Evolutionary conservation across 2,329 filamentous ascomycete species (phyloP).

Genomic region (Trichophyton equinum): DNA sequence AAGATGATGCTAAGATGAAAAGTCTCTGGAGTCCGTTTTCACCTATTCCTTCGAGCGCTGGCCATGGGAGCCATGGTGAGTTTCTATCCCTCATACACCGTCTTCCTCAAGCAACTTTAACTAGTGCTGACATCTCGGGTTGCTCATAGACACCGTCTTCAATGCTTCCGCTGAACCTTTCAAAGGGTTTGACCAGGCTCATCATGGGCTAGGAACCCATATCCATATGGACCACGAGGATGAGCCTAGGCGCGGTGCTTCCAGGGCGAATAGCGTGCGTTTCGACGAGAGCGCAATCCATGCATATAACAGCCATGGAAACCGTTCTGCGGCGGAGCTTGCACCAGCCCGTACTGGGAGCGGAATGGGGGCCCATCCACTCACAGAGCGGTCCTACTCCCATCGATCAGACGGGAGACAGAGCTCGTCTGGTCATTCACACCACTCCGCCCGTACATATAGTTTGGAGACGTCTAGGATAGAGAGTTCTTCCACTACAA

Average conservation of each 20-base stretch:
- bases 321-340: constrained; percentile 72
- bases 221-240: constrained; percentile 80
- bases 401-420: constrained; percentile 93
- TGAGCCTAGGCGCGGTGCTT: constrained; percentile 71
- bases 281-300: constrained; percentile 95
- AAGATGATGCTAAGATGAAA: constrained; percentile 55
- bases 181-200: constrained; percentile 73
- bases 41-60: constrained; percentile 75
- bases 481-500: constrained; percentile 49
- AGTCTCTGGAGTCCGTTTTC: constrained; percentile 78
- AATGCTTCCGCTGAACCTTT: constrained; percentile 75
- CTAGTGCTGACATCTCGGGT: not conserved
- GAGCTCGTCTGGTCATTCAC: constrained; percentile 77
- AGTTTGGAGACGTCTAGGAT: constrained; percentile 62
- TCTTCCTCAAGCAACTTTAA: not conserved
- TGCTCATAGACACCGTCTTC: constrained; percentile 55
- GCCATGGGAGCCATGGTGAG: constrained; percentile 66
- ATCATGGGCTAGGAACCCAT: constrained; percentile 66
- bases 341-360: constrained; percentile 64
- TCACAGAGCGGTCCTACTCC: constrained; percentile 84
- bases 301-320: constrained; percentile 73
- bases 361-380: constrained; percentile 60
- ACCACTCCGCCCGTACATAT: constrained; percentile 67
- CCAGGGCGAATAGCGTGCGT: constrained; percentile 88
- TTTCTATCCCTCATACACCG: constrained; percentile 6